phyloP scores from a whole-genome alignment of 2,329 filamentous ascomycete genomes.

The Aspergillus neoniger region DNA sequence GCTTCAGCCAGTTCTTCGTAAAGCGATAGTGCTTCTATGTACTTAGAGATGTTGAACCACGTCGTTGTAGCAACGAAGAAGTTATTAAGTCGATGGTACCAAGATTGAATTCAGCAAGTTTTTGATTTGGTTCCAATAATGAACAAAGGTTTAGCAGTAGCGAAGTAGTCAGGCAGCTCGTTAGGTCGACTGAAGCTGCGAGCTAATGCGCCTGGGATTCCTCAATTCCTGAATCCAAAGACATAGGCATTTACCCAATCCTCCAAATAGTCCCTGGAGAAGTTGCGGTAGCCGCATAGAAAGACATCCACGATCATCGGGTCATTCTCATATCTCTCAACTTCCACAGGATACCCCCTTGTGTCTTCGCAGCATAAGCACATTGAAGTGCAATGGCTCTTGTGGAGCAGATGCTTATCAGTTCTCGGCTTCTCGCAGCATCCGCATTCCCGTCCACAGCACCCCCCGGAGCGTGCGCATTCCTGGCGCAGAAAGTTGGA shows the following conservation, averaged over 20 bases:
- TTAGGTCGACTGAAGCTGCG: too few relatives aligned
- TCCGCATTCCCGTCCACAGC: background rate
- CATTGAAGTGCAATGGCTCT: background rate
- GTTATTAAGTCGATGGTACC: too few relatives aligned
- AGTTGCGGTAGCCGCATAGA: background rate
- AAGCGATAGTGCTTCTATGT: too few relatives aligned
- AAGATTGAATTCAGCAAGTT: too few relatives aligned
- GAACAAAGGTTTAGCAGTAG: too few relatives aligned
- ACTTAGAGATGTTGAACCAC: too few relatives aligned
- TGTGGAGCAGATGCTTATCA: background rate
- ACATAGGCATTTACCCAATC: background rate
- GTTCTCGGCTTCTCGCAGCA: background rate
- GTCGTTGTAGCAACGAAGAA: too few relatives aligned
- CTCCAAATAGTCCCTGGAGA: background rate
- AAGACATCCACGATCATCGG: background rate
- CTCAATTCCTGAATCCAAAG: background rate
- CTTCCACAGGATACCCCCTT: background rate
- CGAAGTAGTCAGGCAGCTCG: too few relatives aligned
- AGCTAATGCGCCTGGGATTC: too few relatives aligned
- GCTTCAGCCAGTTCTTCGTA: too few relatives aligned
- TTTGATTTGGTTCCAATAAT: too few relatives aligned
- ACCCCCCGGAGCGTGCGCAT: background rate
- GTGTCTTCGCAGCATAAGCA: constrained; percentile 1
- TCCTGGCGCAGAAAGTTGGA: background rate
- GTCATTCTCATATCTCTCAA: background rate